These are phyloP conservation scores for Lotmaria passim DNA, from an alignment of 208 protist species.

Conservation along the genomic window DNA sequence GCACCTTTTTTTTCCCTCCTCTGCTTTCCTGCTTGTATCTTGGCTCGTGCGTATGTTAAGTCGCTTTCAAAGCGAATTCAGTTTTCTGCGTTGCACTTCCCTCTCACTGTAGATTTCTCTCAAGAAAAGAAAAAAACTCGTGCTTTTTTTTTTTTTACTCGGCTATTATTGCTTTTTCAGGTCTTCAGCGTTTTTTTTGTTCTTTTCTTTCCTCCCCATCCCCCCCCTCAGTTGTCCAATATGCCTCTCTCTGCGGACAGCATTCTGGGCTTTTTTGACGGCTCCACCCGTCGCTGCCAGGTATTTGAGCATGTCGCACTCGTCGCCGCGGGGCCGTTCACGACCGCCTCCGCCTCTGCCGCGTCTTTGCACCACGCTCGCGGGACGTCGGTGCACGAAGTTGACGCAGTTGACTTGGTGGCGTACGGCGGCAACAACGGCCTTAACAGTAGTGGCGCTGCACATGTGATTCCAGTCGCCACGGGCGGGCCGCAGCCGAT, in stretches of 20 bases:
- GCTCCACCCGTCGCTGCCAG: slow-evolving; percentile 8
- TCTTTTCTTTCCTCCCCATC: too few species aligned
- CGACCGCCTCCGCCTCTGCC: background rate
- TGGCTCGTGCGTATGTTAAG: too few species aligned
- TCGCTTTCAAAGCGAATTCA: too few species aligned
- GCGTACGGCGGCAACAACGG: background rate
- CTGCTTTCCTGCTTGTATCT: slow-evolving; percentile 8
- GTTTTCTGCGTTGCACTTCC: too few species aligned
- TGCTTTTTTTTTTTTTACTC: background rate
- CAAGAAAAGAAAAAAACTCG: too few species aligned
- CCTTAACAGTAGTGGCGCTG: background rate
- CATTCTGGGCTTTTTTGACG: slow-evolving; percentile 18
- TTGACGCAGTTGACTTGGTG: background rate
- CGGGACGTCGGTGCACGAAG: slow-evolving; percentile 6
- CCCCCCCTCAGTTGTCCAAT: too few species aligned
- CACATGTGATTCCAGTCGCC: slow-evolving; percentile 1
- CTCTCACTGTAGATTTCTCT: too few species aligned
- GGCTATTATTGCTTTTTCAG: background rate
- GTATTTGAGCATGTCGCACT: slow-evolving; percentile 32
- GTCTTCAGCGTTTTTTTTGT: too few species aligned
- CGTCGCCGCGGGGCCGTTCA: background rate
- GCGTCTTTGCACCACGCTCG: background rate
- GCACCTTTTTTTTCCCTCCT: too few species aligned
- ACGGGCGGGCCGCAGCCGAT: background rate
- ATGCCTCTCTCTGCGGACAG: slow-evolving; percentile 29